Evolutionary conservation across 164 flowering plant species (phyloP).

Genomic region (Echeveria elegans): DNA sequence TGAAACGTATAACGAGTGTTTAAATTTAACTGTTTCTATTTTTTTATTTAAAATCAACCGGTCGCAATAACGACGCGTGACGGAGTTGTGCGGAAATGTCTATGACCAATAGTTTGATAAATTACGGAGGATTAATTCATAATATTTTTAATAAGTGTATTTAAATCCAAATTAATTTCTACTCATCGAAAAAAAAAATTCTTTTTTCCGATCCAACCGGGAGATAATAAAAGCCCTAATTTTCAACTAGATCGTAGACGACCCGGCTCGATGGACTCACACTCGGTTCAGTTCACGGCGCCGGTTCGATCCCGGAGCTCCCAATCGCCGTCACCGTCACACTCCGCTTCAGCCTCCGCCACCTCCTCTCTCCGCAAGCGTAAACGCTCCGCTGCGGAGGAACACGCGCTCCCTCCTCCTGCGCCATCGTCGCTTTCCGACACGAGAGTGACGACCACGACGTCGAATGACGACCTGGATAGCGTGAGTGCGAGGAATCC

Average conservation of each 20-base stretch:
- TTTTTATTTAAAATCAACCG: too few relatives aligned
- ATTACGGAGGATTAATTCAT: too few relatives aligned
- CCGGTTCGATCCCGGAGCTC: slow-evolving; percentile 65
- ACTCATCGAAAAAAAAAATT: too few relatives aligned
- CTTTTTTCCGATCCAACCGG: too few relatives aligned
- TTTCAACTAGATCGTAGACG: background rate
- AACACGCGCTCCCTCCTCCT: slow-evolving; percentile 55
- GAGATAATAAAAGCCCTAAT: background rate
- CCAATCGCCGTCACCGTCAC: slow-evolving; percentile 84
- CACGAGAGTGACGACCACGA: slow-evolving; percentile 55
- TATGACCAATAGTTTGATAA: too few relatives aligned
- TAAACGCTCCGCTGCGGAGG: slow-evolving; percentile 41
- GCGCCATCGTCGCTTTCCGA: slow-evolving; percentile 61
- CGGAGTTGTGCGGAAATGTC: too few relatives aligned
- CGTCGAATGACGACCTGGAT: slow-evolving; percentile 58
- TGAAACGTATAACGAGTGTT: too few relatives aligned
- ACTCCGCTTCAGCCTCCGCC: slow-evolving; percentile 84
- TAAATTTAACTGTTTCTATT: too few relatives aligned
- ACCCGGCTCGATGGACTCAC: slow-evolving; percentile 44
- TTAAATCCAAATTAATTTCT: too few relatives aligned
- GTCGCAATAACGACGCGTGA: too few relatives aligned
- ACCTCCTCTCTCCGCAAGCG: slow-evolving; percentile 76
- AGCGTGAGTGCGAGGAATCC: slow-evolving; percentile 9
- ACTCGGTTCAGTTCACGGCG: slow-evolving; percentile 38
- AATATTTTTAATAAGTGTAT: too few relatives aligned